Base-by-base conservation (phyloP, 129 eudicot species). In the Pseudognaphalium luteoalbum region DNA sequence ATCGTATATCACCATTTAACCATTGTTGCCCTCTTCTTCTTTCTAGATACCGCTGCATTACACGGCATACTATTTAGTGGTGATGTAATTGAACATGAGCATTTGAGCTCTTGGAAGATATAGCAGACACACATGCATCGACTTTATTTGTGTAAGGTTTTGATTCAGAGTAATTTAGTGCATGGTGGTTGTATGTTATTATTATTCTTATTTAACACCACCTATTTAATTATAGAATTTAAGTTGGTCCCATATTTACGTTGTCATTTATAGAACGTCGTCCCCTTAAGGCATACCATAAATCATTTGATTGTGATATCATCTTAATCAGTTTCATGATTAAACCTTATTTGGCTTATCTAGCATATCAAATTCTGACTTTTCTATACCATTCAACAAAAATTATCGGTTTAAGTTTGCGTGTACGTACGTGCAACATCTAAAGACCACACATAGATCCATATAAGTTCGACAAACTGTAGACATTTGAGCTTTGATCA, bases 181-280 rank as follows among this genome's bases (percentile, higher is more conserved):
- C 66, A 68, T 21, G 84, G 84, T 80, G 74, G 84, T 74, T 80
- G 84, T 66, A 74, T 74, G 84, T 70, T 80, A 74, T 80, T 80
- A 80, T 70, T 80, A 37, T 74, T 58, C 84, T 57, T 80, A 74
- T 80, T 74, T 80, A 74, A 70, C 79, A 67, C 84, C 32, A 22
- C 54, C 30, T 54, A 80, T 80, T 54, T 65, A 80, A 80, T 66
- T 73, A 47, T 11, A 47, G 4, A 2, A 2, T 4, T 47, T 47
- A 47, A 47, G 14, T 47, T 80, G 83, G 74, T 33, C 83, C 83
- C 83, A 73, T 73, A 47, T 62, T 57, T 35, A 51, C 25, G 15
- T 37, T 74, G 44, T 80, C 71, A 58, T 15, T 61, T 57, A 41
- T 41, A 80, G 52, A 73, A 25, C 47, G 77, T 29, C 70, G 42